Evolutionary conservation across 225 moss, liverwort and hornwort genomes (phyloP).

Genomic region (Neckera pumila): DNA sequence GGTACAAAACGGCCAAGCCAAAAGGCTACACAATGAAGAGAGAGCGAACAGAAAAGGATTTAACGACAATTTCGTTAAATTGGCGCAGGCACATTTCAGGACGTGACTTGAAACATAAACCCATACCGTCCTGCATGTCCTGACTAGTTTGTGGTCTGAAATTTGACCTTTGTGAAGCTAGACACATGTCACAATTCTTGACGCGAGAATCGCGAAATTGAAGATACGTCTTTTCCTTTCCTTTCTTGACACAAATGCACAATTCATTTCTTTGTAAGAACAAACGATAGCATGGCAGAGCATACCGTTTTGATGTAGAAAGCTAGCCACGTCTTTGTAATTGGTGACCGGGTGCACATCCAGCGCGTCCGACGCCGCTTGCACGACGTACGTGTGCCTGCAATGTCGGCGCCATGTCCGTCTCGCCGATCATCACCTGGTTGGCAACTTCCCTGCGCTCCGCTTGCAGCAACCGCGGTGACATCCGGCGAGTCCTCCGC

Average conservation of each 20-base stretch:
- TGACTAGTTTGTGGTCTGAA: too few species aligned
- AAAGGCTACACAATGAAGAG: too few species aligned
- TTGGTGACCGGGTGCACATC: constrained; percentile 39
- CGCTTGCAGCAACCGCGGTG: background rate
- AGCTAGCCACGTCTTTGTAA: constrained; percentile 58
- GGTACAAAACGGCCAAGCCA: too few species aligned
- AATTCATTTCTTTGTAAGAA: background rate
- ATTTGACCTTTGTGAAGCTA: too few species aligned
- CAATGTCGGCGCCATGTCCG: constrained; percentile 51
- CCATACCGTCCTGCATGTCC: too few species aligned
- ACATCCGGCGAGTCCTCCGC: background rate
- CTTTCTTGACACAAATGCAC: background rate
- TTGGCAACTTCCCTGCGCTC: background rate
- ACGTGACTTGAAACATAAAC: too few species aligned
- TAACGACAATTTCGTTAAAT: too few species aligned
- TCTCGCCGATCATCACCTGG: constrained; percentile 41
- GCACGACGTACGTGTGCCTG: constrained; percentile 59
- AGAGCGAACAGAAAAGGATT: too few species aligned
- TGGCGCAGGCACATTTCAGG: too few species aligned
- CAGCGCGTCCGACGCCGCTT: constrained; percentile 47
- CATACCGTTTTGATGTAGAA: constrained; percentile 32
- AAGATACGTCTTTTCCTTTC: background rate
- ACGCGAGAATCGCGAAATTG: background rate
- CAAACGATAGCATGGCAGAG: background rate
- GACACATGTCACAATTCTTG: too few species aligned